Evolutionary conservation across 805 yeast species (phyloP), one percentile per base, ranked within the genome.

Genomic region (Yamadazyma sp.): DNA sequence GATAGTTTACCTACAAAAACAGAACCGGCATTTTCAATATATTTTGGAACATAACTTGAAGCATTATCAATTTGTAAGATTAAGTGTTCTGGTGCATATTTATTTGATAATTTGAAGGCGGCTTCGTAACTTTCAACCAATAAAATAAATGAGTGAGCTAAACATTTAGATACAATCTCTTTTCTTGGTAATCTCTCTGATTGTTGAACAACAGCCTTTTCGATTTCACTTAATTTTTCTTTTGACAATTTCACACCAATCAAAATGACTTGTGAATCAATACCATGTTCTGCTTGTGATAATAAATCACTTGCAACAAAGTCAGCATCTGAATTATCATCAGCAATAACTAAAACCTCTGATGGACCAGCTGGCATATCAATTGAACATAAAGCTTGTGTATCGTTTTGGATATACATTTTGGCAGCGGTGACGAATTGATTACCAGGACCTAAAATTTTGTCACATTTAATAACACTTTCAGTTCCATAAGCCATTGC

Each of bases 341-440:
- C 99, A 31, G 96, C 95, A 49, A 93, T 70, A n/a, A 91, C 99
- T 40, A 93, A 71, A 16, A 93, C 99, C 65, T 93, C 99, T 34
- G 95, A 85, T 19, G 99, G 99, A 7, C 99, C 99, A 17, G 99
- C 99, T 32, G 99, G 99, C 98, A 93, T 91, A 61, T 93, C 99
- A 49, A 93, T 93, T 12, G 96, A 85, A 56, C 96, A 93, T 53
- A 89, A 69, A 6, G 98, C 98, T 44, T 82, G 82, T 1, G 96
- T 85, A 56, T 93, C 98, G 54, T 93, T 94, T 52, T 91, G 93
- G 33, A 94, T 93, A 56, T 83, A 69, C 99, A 93, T 93, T 72
- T 93, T 93, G 27, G 98, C 99, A 27, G 98, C 98, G 13, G 99
- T 93, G 35, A 93, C 99, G 58, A 93, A 93, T 68, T 93, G 99